A percentile compares a stretch with the other conserved stretches of the same genome.
phyloP scores from a whole-genome alignment of 257 asterid species.

The Pogostemon cablin region DNA sequence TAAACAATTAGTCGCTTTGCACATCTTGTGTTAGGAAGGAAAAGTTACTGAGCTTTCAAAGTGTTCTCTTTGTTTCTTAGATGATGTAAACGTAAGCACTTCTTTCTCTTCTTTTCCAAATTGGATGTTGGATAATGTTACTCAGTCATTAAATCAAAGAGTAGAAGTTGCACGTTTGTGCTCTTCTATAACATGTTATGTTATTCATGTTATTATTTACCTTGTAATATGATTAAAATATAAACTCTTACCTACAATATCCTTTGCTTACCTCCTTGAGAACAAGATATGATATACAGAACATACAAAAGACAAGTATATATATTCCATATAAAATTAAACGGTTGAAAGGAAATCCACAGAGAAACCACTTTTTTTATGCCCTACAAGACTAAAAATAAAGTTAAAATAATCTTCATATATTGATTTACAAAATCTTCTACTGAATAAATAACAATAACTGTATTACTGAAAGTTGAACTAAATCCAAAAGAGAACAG shows the following conservation, averaged over 20 bases:
- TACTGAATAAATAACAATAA: not conserved
- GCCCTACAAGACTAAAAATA: too few relatives aligned
- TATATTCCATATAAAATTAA: too few relatives aligned
- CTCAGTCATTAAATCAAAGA: not conserved
- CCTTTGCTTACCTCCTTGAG: too few relatives aligned
- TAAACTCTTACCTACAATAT: too few relatives aligned
- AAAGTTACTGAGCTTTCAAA: not conserved
- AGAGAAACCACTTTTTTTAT: too few relatives aligned
- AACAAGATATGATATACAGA: too few relatives aligned
- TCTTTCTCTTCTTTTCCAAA: not conserved
- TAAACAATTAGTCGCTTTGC: constrained; percentile 22
- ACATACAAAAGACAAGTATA: too few relatives aligned
- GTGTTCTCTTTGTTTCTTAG: constrained; percentile 18
- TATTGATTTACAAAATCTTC: too few relatives aligned
- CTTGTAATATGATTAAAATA: too few relatives aligned
- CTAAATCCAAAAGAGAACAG: not conserved
- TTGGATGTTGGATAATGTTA: not conserved
- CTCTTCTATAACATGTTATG: not conserved
- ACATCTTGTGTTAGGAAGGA: not conserved
- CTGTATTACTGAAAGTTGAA: not conserved
- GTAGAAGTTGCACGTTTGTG: not conserved
- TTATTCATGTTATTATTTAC: too few relatives aligned
- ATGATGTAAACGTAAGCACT: constrained; percentile 3
- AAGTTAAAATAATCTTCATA: too few relatives aligned
- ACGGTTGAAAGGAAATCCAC: too few relatives aligned